These are phyloP conservation scores for Byssothecium circinans DNA, from an alignment of 2,329 filamentous ascomycete genomes.

Conservation along the genomic window DNA sequence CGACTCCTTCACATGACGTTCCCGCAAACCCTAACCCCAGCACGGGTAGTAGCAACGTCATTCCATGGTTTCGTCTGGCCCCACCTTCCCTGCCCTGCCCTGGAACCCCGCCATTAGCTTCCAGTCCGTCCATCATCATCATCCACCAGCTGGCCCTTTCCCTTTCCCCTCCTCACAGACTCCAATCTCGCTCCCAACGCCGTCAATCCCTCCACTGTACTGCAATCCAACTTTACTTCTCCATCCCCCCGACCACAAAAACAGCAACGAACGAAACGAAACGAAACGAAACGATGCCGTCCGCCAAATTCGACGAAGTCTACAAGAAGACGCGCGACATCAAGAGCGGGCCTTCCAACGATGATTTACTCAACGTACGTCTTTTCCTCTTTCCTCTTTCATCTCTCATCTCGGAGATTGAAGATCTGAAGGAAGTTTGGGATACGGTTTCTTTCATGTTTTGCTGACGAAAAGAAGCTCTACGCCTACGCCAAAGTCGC, in stretches of 20 bases:
- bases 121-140: too few relatives aligned
- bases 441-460: too few relatives aligned
- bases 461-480: conserved; percentile 50
- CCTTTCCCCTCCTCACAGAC: too few relatives aligned
- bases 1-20: too few relatives aligned
- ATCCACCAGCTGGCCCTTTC: not conserved
- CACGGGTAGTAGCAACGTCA: not conserved
- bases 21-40: too few relatives aligned
- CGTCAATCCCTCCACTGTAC: not conserved
- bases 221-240: too few relatives aligned
- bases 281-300: conserved; percentile 32
- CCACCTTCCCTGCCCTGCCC: not conserved
- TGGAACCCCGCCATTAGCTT: conserved; percentile 3
- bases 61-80: not conserved
- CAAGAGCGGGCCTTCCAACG: conserved; percentile 33
- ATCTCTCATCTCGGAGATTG: not conserved
- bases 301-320: conserved; percentile 35
- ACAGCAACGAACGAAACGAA: not conserved
- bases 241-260: not conserved
- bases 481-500: conserved; percentile 53
- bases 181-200: not conserved
- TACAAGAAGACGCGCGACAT: conserved; percentile 37
- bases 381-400: not conserved
- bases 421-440: too few relatives aligned
- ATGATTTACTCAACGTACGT: conserved; percentile 54